Percentiles rank a stretch among this genome's conserved stretches.
Evolutionary conservation across 1,284 basidiomycete species (phyloP).

Genomic region (Violaceomyces palustris): DNA sequence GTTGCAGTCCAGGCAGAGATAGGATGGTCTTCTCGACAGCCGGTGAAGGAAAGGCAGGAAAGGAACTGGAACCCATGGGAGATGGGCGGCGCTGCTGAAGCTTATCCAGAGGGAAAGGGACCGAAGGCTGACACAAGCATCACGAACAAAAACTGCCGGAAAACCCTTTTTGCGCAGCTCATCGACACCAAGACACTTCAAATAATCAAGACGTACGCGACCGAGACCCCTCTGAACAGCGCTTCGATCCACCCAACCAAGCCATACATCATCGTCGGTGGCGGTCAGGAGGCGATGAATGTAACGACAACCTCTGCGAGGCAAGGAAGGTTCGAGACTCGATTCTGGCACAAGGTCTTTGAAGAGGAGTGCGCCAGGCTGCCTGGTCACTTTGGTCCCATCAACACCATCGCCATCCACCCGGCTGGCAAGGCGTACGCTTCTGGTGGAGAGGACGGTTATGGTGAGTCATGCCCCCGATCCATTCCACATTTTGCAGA

Average conservation of each 20-base stretch:
- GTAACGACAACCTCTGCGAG: constrained; percentile 90
- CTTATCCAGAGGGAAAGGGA: no score
- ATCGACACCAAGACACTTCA: constrained; percentile 82
- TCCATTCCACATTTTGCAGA: no score
- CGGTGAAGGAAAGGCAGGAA: no score
- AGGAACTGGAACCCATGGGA: no score
- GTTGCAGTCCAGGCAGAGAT: no score
- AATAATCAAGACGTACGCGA: constrained; percentile 86
- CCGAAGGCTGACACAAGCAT: no score
- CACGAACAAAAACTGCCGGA: no score
- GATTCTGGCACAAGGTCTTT: constrained; percentile 97
- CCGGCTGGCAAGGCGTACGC: constrained; percentile 84
- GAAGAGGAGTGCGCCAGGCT: constrained; percentile 97
- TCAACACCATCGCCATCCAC: constrained; percentile 95
- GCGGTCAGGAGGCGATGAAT: constrained; percentile 96
- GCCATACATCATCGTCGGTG: constrained; percentile 75
- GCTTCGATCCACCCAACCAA: constrained; percentile 77
- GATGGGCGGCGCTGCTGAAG: no score
- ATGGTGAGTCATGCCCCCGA: no score
- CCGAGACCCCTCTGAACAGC: constrained; percentile 93
- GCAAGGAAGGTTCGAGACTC: constrained; percentile 95
- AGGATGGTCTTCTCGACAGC: no score
- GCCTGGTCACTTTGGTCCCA: constrained; percentile 72
- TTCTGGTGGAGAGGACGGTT: constrained; percentile 94
- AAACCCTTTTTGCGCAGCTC: constrained; percentile 62